phyloP scores from a whole-genome alignment of 805 yeast genomes.

The Candida bentonensis region DNA sequence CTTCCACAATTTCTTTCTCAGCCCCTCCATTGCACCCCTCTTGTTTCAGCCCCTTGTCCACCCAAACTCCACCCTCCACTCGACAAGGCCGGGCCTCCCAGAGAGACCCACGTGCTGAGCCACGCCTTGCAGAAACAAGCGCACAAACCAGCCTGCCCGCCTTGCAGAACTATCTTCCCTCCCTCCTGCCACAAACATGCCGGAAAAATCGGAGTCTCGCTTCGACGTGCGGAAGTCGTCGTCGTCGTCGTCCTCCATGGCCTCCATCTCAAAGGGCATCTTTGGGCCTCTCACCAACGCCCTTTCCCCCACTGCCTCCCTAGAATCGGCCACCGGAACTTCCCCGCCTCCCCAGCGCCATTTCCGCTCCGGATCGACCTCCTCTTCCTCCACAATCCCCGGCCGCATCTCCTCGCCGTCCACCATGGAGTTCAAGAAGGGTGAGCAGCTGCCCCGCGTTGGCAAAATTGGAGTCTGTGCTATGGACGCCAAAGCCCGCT shows the following conservation, averaged over 20 bases:
- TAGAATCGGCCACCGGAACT: background rate
- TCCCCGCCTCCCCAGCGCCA: background rate
- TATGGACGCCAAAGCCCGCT: slow-evolving; percentile 91
- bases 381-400: background rate
- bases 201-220: background rate
- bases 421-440: background rate
- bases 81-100: too few species aligned
- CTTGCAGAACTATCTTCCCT: too few species aligned
- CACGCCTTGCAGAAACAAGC: too few species aligned
- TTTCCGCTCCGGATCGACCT: background rate
- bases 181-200: too few species aligned
- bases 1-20: too few species aligned
- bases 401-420: slow-evolving; percentile 1
- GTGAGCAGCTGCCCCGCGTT: slow-evolving; percentile 23
- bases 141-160: too few species aligned
- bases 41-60: too few species aligned
- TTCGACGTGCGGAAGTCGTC: background rate
- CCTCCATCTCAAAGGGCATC: background rate
- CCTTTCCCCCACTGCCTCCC: background rate
- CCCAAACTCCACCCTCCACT: too few species aligned
- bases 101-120: too few species aligned
- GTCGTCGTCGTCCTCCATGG: slow-evolving; percentile 1
- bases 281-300: background rate
- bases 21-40: too few species aligned
- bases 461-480: slow-evolving; percentile 98